Conservation (phyloP, 345 rosid genomes). For the Hibiscus trionum region DNA sequence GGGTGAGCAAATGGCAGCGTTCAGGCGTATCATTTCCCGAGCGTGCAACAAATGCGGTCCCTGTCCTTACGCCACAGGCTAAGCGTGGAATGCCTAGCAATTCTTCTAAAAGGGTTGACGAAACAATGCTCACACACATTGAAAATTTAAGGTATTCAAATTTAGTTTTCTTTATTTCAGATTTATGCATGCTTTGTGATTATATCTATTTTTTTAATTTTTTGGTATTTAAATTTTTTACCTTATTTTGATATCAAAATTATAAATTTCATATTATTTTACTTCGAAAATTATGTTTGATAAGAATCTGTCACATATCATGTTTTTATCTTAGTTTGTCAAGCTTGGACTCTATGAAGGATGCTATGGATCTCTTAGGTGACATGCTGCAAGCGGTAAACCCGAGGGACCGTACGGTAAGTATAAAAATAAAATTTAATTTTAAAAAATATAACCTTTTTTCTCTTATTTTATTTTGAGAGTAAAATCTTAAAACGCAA, state of each 20-base stretch:
- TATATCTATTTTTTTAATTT: not conserved
- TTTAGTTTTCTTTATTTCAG: no score
- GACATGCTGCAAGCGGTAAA: conserved; percentile 97
- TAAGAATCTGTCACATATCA: no score
- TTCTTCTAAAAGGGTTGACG: conserved; percentile 88
- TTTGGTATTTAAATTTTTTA: not conserved
- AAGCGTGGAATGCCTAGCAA: conserved; percentile 81
- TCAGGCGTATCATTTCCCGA: conserved; percentile 76
- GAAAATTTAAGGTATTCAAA: conserved; percentile 53
- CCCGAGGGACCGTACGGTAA: conserved; percentile 56
- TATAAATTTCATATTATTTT: no score
- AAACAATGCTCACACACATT: conserved; percentile 74
- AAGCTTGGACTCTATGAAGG: conserved; percentile 68
- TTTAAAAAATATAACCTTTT: not conserved
- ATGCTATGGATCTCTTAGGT: conserved; percentile 69
- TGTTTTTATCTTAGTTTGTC: conserved; percentile 41
- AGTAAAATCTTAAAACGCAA: not conserved
- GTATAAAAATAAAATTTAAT: not conserved
- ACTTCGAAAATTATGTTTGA: no score
- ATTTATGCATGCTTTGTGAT: no score
- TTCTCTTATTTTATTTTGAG: not conserved
- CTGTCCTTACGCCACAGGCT: conserved; percentile 81
- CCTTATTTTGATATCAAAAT: no score
- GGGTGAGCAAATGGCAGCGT: conserved; percentile 40
- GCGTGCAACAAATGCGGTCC: conserved; percentile 62